Conservation (phyloP, 768 basidiomycete genomes). For the Chalciporus pseudorubinellus region DNA sequence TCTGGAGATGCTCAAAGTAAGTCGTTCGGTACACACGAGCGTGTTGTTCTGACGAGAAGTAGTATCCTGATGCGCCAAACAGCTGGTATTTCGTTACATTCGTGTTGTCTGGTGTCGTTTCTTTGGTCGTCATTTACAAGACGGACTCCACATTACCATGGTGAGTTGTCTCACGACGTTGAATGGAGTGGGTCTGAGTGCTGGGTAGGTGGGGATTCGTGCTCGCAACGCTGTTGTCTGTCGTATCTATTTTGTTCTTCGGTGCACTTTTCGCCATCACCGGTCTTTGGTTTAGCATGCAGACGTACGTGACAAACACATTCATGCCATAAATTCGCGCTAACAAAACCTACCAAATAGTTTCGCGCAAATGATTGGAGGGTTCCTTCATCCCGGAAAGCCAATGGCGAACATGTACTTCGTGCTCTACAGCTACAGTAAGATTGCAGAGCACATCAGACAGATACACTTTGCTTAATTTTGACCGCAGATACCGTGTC, state of each 20-base stretch:
- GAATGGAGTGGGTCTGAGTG: not conserved
- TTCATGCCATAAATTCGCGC: no score
- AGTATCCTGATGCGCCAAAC: slow-evolving; percentile 37
- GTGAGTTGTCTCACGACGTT: slow-evolving; percentile 18
- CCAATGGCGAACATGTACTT: slow-evolving; percentile 46
- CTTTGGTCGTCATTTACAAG: slow-evolving; percentile 53
- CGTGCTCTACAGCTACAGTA: slow-evolving; percentile 47
- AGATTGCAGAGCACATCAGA: slow-evolving; percentile 21
- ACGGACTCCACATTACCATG: slow-evolving; percentile 54
- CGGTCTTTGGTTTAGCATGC: slow-evolving; percentile 25
- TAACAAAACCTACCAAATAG: slow-evolving; percentile 4
- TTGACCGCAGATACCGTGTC: slow-evolving; percentile 45
- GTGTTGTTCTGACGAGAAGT: slow-evolving; percentile 1
- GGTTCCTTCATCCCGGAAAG: slow-evolving; percentile 36
- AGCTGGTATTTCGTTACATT: slow-evolving; percentile 34
- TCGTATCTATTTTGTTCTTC: slow-evolving; percentile 53
- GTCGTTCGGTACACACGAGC: no score
- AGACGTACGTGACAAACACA: slow-evolving; percentile 30
- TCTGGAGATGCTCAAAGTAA: slow-evolving; percentile 45
- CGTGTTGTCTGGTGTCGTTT: slow-evolving; percentile 40
- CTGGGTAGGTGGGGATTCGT: slow-evolving; percentile 44
- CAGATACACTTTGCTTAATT: slow-evolving; percentile 39
- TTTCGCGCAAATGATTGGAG: slow-evolving; percentile 39
- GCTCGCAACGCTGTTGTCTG: slow-evolving; percentile 48
- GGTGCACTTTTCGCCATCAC: slow-evolving; percentile 54